phyloP scores from a whole-genome alignment of 371 early-diverging fungal genomes.

The Capillidium heterosporum region DNA sequence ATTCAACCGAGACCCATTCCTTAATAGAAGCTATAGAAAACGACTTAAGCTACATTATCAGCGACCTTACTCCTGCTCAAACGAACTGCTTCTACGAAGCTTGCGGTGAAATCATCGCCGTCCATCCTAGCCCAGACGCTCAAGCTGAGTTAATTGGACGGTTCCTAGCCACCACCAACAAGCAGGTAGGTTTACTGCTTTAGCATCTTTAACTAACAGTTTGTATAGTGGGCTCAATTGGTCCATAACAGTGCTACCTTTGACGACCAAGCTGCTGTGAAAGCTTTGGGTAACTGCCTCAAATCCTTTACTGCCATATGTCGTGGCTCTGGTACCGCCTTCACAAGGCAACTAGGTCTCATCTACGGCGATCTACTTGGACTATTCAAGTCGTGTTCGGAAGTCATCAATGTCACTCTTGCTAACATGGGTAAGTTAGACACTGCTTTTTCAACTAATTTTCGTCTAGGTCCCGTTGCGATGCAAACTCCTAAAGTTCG shows the following conservation, averaged over 20 bases:
- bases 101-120: constrained; percentile 86
- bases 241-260: constrained; percentile 56
- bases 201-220: background rate
- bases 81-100: constrained; percentile 94
- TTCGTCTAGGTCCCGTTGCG: constrained; percentile 39
- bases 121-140: constrained; percentile 44
- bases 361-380: constrained; percentile 80
- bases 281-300: constrained; percentile 76
- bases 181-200: constrained; percentile 25
- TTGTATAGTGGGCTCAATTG: constrained; percentile 54
- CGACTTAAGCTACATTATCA: constrained; percentile 55
- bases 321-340: constrained; percentile 69
- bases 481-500: constrained; percentile 83
- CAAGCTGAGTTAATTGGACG: constrained; percentile 67
- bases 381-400: constrained; percentile 73
- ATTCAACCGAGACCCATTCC: constrained; percentile 62
- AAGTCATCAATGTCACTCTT: constrained; percentile 59
- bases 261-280: constrained; percentile 60
- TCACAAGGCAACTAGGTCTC: constrained; percentile 61
- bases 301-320: constrained; percentile 90
- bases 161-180: constrained; percentile 80
- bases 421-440: constrained; percentile 37
- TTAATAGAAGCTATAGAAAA: constrained; percentile 89
- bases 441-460: constrained; percentile 7
- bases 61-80: constrained; percentile 78